Conservation (phyloP, 768 basidiomycete genomes). For the Phylloporus arenicola region DNA sequence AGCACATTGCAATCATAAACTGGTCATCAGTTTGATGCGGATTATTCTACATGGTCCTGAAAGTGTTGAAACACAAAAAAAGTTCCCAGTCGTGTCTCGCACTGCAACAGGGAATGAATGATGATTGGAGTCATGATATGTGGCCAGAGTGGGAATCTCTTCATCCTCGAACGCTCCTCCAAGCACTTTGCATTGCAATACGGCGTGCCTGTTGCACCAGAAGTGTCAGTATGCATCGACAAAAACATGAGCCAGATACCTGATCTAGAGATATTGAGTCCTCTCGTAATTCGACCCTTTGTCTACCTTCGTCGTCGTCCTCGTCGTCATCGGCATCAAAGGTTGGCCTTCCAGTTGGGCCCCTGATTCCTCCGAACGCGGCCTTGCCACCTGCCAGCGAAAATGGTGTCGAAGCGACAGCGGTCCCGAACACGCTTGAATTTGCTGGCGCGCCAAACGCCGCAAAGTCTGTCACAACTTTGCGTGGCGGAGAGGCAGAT, state of each 20-base stretch:
- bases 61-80: conserved; percentile 12
- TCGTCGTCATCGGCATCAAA: conserved; percentile 71
- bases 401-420: conserved; percentile 76
- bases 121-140: conserved; percentile 3
- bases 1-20: conserved; percentile 1
- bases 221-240: conserved; percentile 2
- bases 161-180: conserved; percentile 65
- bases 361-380: conserved; percentile 76
- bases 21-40: conserved; percentile 7
- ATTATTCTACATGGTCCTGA: conserved; percentile 26
- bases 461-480: conserved; percentile 85
- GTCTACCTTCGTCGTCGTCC: conserved; percentile 50
- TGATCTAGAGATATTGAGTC: conserved; percentile 91
- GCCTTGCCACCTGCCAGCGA: conserved; percentile 75
- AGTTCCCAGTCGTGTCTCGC: conserved; percentile 5
- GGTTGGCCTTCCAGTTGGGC: conserved; percentile 28
- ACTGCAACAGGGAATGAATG: conserved; percentile 6
- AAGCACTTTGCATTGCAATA: conserved; percentile 87
- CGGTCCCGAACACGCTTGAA: conserved; percentile 79
- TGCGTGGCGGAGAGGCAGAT: conserved; percentile 69
- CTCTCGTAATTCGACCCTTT: conserved; percentile 72
- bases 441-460: conserved; percentile 73
- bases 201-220: conserved; percentile 55
- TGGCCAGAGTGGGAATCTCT: conserved; percentile 7
- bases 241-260: conserved; percentile 39